Base-by-base conservation (phyloP, 805 yeast genomes). In the Candida vartiovaarae region DNA sequence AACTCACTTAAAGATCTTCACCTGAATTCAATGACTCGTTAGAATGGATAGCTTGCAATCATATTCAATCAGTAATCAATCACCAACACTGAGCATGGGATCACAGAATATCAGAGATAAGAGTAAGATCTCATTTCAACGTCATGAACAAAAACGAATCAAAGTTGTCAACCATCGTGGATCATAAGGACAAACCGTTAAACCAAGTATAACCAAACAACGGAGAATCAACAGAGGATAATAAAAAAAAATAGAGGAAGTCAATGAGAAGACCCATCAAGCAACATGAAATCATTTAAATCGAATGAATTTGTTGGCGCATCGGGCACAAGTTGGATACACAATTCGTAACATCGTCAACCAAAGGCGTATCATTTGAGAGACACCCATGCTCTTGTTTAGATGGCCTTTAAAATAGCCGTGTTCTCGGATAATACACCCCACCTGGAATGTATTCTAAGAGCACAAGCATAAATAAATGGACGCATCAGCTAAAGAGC, bases 301-400 rank as follows among this genome's bases (percentile, higher is more conserved):
- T 58, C 61, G 52, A 58, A 58, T 40, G 56, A 42, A 50, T 50
- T 53, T 48, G 60, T 56, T 51, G 60, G 62, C 62, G 62, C 62
- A 54, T 58, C 62, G 56, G 62, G 62, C 62, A 29, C 48, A 41
- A 54, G 54, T 48, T 45, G 48, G 42, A 24, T 8, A 3, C 34
- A 9, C 34, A 8, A 29, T 29, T 8, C 32, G 10, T 10, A 29
- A 10, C 32, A 8, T 8, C 10, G 32, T 29, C 10, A 8, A 25
- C 10, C 15, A 28, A 29, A 27, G 15, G 28, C 35, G 23, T 11
- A 15, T 37, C 39, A 37, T 20, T 10, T 29, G 32, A 29, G 32
- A 29, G 10, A 29, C 10, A 29, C 32, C 10, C n/a, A 15, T 15
- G 20, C 20, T 15, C 20, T 15, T 15, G 20, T 15, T 15, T 15